phyloP scores from a whole-genome alignment of 805 yeast genomes.

The Nakazawaea populi region DNA sequence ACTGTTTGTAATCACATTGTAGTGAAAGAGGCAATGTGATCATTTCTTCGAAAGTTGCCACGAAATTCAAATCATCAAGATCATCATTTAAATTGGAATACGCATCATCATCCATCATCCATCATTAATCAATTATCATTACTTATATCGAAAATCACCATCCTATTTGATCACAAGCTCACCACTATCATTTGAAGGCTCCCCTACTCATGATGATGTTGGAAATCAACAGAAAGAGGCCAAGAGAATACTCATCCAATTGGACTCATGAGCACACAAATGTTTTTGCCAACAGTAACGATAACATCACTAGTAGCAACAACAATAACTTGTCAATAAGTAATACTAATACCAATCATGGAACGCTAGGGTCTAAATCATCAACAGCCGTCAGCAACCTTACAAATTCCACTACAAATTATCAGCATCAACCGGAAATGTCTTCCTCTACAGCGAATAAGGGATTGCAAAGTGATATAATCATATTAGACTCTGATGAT shows the following conservation, averaged over 20 bases:
- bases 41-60: too few species aligned
- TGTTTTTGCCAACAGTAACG: constrained; percentile 15
- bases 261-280: constrained; percentile 11
- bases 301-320: constrained; percentile 9
- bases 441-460: constrained; percentile 14
- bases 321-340: not conserved
- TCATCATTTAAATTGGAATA: too few species aligned
- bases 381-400: not conserved
- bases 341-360: too few species aligned
- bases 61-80: too few species aligned
- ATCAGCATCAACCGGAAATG: not conserved
- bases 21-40: too few species aligned
- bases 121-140: too few species aligned
- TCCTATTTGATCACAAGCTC: not conserved
- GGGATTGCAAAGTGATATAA: constrained; percentile 20
- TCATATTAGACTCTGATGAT: constrained; percentile 35
- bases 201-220: constrained; percentile 18
- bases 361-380: not conserved
- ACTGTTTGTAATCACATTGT: too few species aligned
- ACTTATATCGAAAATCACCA: too few species aligned
- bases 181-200: not conserved
- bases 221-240: constrained; percentile 29
- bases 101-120: too few species aligned
- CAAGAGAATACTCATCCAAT: constrained; percentile 20
- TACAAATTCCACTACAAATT: not conserved